Evolutionary conservation across 139 green algal species (phyloP), one percentile per base, ranked within the genome.

Genomic region (Chlamydomonas sp.): DNA sequence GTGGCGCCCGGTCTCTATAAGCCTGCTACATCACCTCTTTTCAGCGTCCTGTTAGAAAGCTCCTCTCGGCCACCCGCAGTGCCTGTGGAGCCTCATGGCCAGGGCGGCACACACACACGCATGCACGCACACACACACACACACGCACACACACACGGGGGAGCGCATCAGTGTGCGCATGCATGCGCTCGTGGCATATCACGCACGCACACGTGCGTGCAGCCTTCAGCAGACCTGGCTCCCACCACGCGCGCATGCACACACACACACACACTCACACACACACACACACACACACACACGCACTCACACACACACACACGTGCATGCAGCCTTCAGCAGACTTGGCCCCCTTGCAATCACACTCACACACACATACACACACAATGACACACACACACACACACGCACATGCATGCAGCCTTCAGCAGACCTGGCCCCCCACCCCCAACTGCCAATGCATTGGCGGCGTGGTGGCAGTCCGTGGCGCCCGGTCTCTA

Each of bases 221-320:
- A 67, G 10, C 30, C 58, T 66, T 66, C 5, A 39, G 20, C 28
- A 30, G 4, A 10, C 22, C 4, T 66, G 20, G 4, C 4, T 66
- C 6, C 2, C 59, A n/a, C 34, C 58, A 0, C n/a, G 22, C 2
- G 31, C 20, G 4, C 35, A 43, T 0, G 20, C 63, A 8, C 37
- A 29, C 3, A 29, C 50, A 39, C 31, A n/a, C n/a, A n/a, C n/a
- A n/a, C n/a, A n/a, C n/a, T 50, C 16, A 64, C 59, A 43, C 28
- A 69, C 70, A 38, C 0, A 68, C 70, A 47, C 74, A 65, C 4
- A 81, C 48, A 1, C 74, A 58, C 0, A 66, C 35, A 4, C 74
- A 4, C 6, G 38, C 6, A 66, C 22, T 47, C 38, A 30, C 4
- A 16, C 28, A 66, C 10, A 26, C 58, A 66, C 29, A 30, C 58